Evolutionary conservation across 2,329 filamentous ascomycete genomes (phyloP).

Genomic region (Cucurbitaria berberidis): DNA sequence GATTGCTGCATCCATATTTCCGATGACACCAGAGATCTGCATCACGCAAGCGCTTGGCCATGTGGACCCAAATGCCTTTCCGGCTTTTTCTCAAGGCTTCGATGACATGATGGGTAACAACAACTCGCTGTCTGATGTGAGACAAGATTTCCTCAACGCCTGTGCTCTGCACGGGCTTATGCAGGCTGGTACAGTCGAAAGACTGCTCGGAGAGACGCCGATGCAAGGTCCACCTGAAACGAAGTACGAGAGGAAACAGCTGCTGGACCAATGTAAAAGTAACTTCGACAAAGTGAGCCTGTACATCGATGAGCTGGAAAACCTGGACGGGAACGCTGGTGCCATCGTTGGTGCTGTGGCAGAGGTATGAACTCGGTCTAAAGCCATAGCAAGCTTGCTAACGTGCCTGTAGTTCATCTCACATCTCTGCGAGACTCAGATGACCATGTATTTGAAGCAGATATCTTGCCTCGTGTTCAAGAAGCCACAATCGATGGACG

Average conservation of each 20-base stretch:
- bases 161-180: constrained; percentile 90
- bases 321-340: constrained; percentile 89
- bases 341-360: constrained; percentile 75
- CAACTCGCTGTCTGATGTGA: constrained; percentile 68
- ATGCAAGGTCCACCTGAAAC: constrained; percentile 78
- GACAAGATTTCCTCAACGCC: constrained; percentile 85
- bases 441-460: constrained; percentile 79
- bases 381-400: constrained; percentile 1
- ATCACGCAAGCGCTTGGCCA: constrained; percentile 70
- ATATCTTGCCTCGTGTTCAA: constrained; percentile 76
- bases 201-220: constrained; percentile 81
- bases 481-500: constrained; percentile 73
- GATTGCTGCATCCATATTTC: constrained; percentile 63
- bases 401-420: constrained; percentile 63
- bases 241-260: constrained; percentile 76
- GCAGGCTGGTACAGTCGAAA: constrained; percentile 75
- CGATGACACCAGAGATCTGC: constrained; percentile 67
- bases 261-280: constrained; percentile 78
- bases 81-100: constrained; percentile 69
- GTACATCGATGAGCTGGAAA: constrained; percentile 81
- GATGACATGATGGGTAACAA: constrained; percentile 62
- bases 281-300: constrained; percentile 78
- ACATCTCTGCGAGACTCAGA: constrained; percentile 72
- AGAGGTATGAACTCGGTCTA: constrained; percentile 41
- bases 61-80: constrained; percentile 67